Conservation (phyloP, 805 yeast genomes). For the Clavispora carvajalis region DNA sequence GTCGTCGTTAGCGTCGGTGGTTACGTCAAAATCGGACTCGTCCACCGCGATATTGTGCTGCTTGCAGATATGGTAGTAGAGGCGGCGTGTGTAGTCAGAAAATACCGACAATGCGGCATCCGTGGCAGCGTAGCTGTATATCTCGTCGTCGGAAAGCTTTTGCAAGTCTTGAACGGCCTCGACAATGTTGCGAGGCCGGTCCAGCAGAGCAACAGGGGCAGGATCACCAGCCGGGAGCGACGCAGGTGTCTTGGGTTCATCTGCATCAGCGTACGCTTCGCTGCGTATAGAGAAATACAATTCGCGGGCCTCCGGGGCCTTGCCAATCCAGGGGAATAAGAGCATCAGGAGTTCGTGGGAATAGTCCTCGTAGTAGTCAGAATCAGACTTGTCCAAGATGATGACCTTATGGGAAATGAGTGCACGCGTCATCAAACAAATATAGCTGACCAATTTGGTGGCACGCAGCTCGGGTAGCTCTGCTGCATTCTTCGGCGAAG, state of each 20-base stretch:
- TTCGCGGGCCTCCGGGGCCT: slow-evolving; percentile 56
- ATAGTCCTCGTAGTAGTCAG: slow-evolving; percentile 43
- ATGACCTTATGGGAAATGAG: slow-evolving; percentile 43
- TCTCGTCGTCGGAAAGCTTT: neutral
- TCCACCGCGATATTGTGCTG: neutral
- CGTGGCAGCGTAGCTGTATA: neutral
- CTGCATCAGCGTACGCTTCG: slow-evolving; percentile 6
- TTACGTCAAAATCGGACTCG: neutral
- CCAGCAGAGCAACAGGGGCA: neutral
- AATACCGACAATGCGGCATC: neutral
- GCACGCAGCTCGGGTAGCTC: slow-evolving; percentile 15
- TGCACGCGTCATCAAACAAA: slow-evolving; percentile 60
- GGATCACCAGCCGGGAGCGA: neutral
- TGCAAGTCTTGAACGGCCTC: neutral
- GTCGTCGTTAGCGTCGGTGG: slow-evolving; percentile 10
- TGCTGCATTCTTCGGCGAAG: neutral
- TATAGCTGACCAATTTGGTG: slow-evolving; percentile 43
- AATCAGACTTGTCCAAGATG: slow-evolving; percentile 29
- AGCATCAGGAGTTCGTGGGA: slow-evolving; percentile 55
- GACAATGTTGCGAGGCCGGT: neutral
- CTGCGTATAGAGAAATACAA: slow-evolving; percentile 40
- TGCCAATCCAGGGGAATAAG: slow-evolving; percentile 61
- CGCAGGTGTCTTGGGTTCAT: neutral
- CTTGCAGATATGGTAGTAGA: neutral
- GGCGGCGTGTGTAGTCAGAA: neutral